Evolutionary conservation across 306 rosid genomes (phyloP).

Genomic region (Quercus glauca): DNA sequence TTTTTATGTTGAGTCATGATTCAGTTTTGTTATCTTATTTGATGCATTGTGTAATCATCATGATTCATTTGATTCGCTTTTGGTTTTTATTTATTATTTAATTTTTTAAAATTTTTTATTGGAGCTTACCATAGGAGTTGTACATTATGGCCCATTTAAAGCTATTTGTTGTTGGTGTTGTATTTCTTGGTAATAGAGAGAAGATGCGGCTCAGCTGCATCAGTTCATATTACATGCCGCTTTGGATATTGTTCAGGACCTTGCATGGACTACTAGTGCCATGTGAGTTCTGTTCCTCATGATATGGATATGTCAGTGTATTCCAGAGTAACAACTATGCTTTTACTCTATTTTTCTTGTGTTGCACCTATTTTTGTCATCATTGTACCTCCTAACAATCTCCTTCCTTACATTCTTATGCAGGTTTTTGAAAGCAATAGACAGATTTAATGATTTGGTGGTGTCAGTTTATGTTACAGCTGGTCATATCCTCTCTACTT

Average conservation of each 20-base stretch:
- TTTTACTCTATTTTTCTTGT: background rate
- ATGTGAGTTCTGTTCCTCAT: slow-evolving; percentile 51
- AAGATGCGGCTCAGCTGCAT: slow-evolving; percentile 95
- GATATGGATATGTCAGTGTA: background rate
- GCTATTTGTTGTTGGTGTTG: background rate
- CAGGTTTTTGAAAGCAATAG: slow-evolving; percentile 94
- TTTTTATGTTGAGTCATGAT: background rate
- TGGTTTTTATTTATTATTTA: background rate
- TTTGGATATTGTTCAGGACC: slow-evolving; percentile 95
- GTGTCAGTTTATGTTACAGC: slow-evolving; percentile 96
- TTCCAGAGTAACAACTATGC: background rate
- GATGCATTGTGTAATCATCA: background rate
- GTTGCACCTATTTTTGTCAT: background rate
- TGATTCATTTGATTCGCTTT: background rate
- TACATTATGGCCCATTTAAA: no score
- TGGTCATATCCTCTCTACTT: slow-evolving; percentile 84
- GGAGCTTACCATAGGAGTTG: background rate
- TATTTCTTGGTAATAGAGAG: slow-evolving; percentile 59
- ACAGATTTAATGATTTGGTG: slow-evolving; percentile 86
- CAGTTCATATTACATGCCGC: slow-evolving; percentile 94
- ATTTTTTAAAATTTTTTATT: background rate
- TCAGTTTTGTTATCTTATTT: background rate
- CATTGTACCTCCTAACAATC: background rate
- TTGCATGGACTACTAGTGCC: slow-evolving; percentile 98
- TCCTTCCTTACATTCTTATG: slow-evolving; percentile 28